A percentile compares a stretch with the other conserved stretches of the same genome.
Conservation (phyloP, 108 stramenopile species). For the Epithemia pelagica region DNA sequence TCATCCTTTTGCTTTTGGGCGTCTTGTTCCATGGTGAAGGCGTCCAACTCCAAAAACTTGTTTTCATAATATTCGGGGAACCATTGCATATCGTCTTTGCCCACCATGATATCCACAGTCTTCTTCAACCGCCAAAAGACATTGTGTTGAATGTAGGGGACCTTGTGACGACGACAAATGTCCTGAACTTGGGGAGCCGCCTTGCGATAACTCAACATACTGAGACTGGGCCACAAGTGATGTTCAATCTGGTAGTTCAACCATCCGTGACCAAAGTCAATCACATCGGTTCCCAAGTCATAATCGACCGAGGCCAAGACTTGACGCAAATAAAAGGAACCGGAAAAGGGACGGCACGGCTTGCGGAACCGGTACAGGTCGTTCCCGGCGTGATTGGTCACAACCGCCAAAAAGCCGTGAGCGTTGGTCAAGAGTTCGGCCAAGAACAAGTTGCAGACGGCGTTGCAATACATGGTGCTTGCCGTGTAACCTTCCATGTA, state of each 20-base stretch:
- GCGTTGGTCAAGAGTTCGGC: constrained; percentile 82
- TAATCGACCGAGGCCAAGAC: constrained; percentile 82
- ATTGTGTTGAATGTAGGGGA: constrained; percentile 84
- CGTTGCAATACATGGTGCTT: constrained; percentile 19
- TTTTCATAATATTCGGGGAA: constrained; percentile 73
- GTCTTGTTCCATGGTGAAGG: background rate
- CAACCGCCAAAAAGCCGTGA: constrained; percentile 81
- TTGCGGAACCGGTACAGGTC: constrained; percentile 89
- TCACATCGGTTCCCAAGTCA: constrained; percentile 58
- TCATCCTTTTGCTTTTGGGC: no score
- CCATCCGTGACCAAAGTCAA: constrained; percentile 84
- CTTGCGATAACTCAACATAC: constrained; percentile 82
- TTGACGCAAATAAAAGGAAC: constrained; percentile 85
- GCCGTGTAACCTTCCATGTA: constrained; percentile 26
- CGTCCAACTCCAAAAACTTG: constrained; percentile 4
- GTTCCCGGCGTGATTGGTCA: constrained; percentile 86
- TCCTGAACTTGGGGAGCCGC: constrained; percentile 67
- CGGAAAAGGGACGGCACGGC: constrained; percentile 73
- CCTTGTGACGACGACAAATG: constrained; percentile 73
- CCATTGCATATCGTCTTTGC: constrained; percentile 68
- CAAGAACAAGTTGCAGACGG: constrained; percentile 69
- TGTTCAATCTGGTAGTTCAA: constrained; percentile 92
- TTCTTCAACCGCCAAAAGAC: constrained; percentile 74
- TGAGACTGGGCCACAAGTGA: constrained; percentile 83
- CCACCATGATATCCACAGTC: constrained; percentile 84